Base-by-base conservation (phyloP, 73 alveolate genomes). In the Paraurostyla sp. region DNA sequence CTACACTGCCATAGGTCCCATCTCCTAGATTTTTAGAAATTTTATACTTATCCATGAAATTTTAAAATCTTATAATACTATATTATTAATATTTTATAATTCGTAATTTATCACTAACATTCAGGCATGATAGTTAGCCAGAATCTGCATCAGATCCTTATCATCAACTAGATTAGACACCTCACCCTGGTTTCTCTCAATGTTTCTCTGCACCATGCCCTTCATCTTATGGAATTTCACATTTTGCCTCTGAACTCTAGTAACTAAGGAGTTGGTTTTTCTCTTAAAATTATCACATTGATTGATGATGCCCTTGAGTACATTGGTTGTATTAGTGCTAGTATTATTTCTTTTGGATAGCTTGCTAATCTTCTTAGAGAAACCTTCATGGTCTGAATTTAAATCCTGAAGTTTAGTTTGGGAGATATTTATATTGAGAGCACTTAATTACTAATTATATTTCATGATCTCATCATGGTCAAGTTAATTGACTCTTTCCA, bases 1-100 rank as follows among this genome's bases (percentile, higher is more conserved):
- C 92, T 51, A 93, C 95, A 46, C 92, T 88, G 22, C 97, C 97
- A 71, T 92, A 92, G 36, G 97, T 92, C 18, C 97, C 97, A 92
- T 92, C 97, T 6, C 97, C 97, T 52, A 92, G 75, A 36, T 88
- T 91, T 69, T 92, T 93, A 56, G 91, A 49, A 40, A 89, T 93
- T 89, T 89, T 90, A 75, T 93, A 89, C 83, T 89, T 93, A 87
- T 93, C 97, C 95, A 83, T 93, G 41, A 65, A 65, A 65, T 40
- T 65, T 65, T 36, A n/a, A 18, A 6, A 60, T 27, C 35, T 18
- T 11, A 38, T 65, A 52, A 52, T 52, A 52, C 69, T 52, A 52
- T 52, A 52, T 13, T 60, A 13, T 29, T 60, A 16, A 60, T 16
- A 13, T 52, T 18, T 6, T 18, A 18, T 52, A 52, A n/a, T 9